phyloP scores from a whole-genome alignment of 2,329 filamentous ascomycete species.

The Cladophialophora exuberans region DNA sequence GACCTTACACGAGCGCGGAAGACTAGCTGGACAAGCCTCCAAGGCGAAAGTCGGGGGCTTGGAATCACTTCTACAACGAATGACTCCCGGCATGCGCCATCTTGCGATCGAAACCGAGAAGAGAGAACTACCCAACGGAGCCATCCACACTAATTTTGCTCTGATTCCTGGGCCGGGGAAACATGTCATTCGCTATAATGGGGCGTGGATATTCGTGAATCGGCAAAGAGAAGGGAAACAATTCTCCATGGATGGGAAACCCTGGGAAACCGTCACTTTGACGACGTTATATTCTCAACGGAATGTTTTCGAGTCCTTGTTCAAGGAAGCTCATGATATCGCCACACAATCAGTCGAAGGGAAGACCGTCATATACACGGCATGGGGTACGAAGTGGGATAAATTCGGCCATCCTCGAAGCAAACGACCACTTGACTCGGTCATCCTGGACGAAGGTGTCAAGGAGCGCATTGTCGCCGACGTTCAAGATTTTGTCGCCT shows the following conservation, averaged over 20 bases:
- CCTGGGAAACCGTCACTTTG: slow-evolving; percentile 90
- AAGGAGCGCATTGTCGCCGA: slow-evolving; percentile 80
- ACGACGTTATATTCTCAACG: slow-evolving; percentile 90
- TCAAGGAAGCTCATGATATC: slow-evolving; percentile 80
- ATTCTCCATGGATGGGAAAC: slow-evolving; percentile 74
- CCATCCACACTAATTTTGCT: slow-evolving; percentile 77
- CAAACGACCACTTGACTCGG: slow-evolving; percentile 85
- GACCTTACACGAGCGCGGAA: slow-evolving; percentile 72
- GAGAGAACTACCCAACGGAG: slow-evolving; percentile 65
- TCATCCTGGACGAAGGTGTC: slow-evolving; percentile 81
- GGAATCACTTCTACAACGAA: slow-evolving; percentile 58
- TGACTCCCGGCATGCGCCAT: slow-evolving; percentile 65
- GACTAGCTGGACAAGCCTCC: slow-evolving; percentile 56
- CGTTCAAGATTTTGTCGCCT: slow-evolving; percentile 77
- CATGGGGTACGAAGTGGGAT: slow-evolving; percentile 81
- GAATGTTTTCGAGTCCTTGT: slow-evolving; percentile 86
- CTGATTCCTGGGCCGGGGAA: slow-evolving; percentile 88
- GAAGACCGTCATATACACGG: slow-evolving; percentile 89
- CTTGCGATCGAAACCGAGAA: slow-evolving; percentile 68
- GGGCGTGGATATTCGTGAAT: slow-evolving; percentile 84
- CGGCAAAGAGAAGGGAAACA: slow-evolving; percentile 70
- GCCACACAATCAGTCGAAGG: slow-evolving; percentile 82
- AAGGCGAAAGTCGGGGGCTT: slow-evolving; percentile 45
- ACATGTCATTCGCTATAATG: slow-evolving; percentile 83
- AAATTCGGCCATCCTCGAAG: slow-evolving; percentile 80